These are phyloP conservation scores for Ceratocystis cubensis DNA, from an alignment of 2,329 filamentous ascomycete genomes.

Conservation along the genomic window DNA sequence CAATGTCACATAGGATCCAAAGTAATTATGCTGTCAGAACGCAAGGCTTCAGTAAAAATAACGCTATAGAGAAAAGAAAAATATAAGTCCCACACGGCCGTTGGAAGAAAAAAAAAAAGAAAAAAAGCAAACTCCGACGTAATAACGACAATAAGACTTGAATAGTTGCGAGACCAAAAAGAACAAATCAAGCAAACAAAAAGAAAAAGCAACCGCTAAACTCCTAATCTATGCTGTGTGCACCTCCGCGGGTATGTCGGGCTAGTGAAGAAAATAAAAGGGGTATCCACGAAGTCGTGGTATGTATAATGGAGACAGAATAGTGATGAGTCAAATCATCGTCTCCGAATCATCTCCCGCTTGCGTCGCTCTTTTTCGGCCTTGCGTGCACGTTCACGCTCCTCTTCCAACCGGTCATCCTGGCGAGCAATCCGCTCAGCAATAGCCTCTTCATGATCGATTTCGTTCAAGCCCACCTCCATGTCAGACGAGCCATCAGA, in stretches of 20 bases:
- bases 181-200: not conserved
- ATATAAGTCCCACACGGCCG: not conserved
- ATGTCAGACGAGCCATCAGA: constrained; percentile 62
- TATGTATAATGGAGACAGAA: not conserved
- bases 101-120: not conserved
- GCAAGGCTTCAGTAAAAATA: not conserved
- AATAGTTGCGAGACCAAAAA: too few species aligned
- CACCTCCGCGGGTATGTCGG: constrained; percentile 10
- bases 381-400: constrained; percentile 48
- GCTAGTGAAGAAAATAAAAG: not conserved
- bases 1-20: too few species aligned
- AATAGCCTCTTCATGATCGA: constrained; percentile 56
- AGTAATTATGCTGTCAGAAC: not conserved
- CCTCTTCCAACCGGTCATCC: constrained; percentile 55
- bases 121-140: not conserved
- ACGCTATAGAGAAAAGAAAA: not conserved
- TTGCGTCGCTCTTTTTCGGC: constrained; percentile 48
- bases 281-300: not conserved
- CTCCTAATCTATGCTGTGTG: constrained; percentile 14
- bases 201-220: constrained; percentile 10
- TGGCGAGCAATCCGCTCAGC: constrained; percentile 50
- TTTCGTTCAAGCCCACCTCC: constrained; percentile 62
- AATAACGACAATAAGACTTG: not conserved
- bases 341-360: constrained; percentile 27
- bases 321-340: not conserved